phyloP scores from a whole-genome alignment of 371 early-diverging fungal species.

The Actinomortierella ambigua region DNA sequence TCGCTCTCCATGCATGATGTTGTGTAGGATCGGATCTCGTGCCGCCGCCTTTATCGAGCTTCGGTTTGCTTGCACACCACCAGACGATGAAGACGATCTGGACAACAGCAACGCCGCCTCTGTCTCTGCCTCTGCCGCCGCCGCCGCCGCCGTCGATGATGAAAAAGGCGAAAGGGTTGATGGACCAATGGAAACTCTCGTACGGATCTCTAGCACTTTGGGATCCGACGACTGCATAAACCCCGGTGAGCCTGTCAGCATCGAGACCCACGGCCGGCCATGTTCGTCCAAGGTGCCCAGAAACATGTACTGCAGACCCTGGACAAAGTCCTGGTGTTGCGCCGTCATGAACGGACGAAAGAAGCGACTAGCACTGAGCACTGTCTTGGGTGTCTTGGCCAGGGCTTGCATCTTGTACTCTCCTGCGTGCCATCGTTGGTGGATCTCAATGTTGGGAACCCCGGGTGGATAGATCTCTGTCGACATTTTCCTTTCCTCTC shows the following conservation, averaged over 20 bases:
- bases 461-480: too few species aligned
- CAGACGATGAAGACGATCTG: too few species aligned
- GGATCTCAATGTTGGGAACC: neutral
- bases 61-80: too few species aligned
- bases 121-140: too few species aligned
- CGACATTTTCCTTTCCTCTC: neutral
- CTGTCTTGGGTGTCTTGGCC: slow-evolving; percentile 23
- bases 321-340: slow-evolving; percentile 34
- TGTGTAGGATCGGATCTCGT: slow-evolving; percentile 22
- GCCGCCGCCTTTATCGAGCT: too few species aligned
- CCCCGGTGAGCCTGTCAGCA: slow-evolving; percentile 22
- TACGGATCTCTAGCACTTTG: slow-evolving; percentile 20
- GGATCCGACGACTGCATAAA: slow-evolving; percentile 20
- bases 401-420: slow-evolving; percentile 31
- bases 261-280: slow-evolving; percentile 40
- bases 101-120: too few species aligned
- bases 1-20: slow-evolving; percentile 18
- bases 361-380: slow-evolving; percentile 14
- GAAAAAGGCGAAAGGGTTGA: neutral
- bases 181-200: neutral
- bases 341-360: slow-evolving; percentile 24
- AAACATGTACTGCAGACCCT: slow-evolving; percentile 26
- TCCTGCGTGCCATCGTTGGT: slow-evolving; percentile 38
- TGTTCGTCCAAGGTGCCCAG: slow-evolving; percentile 26
- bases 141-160: neutral